Evolutionary conservation across 257 asterid genomes (phyloP), one percentile per base, ranked within the genome.

Genomic region (Ilex asprella): DNA sequence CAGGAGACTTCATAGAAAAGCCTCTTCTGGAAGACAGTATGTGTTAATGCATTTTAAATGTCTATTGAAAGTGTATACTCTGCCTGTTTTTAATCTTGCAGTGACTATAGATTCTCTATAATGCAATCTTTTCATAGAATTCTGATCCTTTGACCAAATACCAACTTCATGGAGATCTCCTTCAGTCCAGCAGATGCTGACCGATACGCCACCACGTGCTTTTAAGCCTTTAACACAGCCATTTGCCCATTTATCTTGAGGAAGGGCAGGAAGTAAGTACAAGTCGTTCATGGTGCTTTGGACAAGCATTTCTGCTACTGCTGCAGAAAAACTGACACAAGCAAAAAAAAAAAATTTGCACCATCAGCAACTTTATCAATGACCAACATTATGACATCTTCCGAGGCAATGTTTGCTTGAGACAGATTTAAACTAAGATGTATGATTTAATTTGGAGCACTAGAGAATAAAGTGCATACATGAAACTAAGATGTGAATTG

Each of bases 271-370:
- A 10, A 89, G 94, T 61, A 89, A 64, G 77, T 84, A 64, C 63
- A 86, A 44, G 73, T 86, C 91, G 16, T 79, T 78, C 65, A 76
- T 56, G 47, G 84, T 82, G 86, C 95, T 86, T 70, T 89, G 94
- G 3, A 82, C 87, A 7, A 89, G 84, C 89, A 86, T 89, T 82
- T 86, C 95, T 14, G 95, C 89, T 58, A 84, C 56, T 62, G 91
- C 91, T 59, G 95, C 86, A 2, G 91, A 62, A 71, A 89, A 89
- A 54, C 95, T 86, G 79, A 43, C n/a, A 41, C 61, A 56, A 12
- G 43, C 12, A 32, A 47, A 5, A 53, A 8, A 56, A 39, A 65
- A 49, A 63, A 52, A 62, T 21, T 31, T 32, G 30, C 59, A 46
- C 3, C 0, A 46, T 10, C 15, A 79, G 69, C 57, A 64, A 2